A percentile compares a stretch with the other conserved stretches of the same genome.
Evolutionary conservation across 1,284 basidiomycete species (phyloP).

Genomic region (Rhodofomes roseus): DNA sequence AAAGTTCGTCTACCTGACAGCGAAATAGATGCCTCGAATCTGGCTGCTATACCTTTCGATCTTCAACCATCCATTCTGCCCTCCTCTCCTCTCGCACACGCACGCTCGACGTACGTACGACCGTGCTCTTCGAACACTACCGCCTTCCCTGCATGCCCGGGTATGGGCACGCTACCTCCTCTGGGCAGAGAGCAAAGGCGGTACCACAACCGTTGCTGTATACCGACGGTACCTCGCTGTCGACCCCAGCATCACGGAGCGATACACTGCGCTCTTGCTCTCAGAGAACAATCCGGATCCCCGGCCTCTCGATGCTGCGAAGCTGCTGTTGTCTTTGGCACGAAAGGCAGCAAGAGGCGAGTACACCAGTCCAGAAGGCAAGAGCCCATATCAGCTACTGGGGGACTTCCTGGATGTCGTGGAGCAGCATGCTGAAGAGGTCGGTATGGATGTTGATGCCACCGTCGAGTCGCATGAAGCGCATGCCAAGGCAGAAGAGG

Average conservation of each 20-base stretch:
- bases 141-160: slow-evolving; percentile 90
- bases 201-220: slow-evolving; percentile 81
- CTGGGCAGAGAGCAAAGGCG: slow-evolving; percentile 87
- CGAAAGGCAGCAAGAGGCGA: slow-evolving; percentile 80
- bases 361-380: slow-evolving; percentile 88
- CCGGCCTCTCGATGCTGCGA: slow-evolving; percentile 92
- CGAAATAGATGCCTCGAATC: slow-evolving; percentile 77
- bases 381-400: slow-evolving; percentile 93
- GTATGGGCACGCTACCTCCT: slow-evolving; percentile 95
- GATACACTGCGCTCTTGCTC: slow-evolving; percentile 78
- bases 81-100: slow-evolving; percentile 78
- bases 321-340: slow-evolving; percentile 82
- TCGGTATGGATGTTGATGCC: slow-evolving; percentile 86
- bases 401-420: slow-evolving; percentile 92
- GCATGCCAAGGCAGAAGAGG: slow-evolving; percentile 32
- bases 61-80: slow-evolving; percentile 89
- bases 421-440: slow-evolving; percentile 88
- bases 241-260: slow-evolving; percentile 84
- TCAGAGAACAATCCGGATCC: slow-evolving; percentile 60
- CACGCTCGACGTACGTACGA: slow-evolving; percentile 95
- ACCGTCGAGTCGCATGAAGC: slow-evolving; percentile 50
- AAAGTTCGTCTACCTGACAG: slow-evolving; percentile 7
- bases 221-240: slow-evolving; percentile 89
- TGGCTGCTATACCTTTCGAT: slow-evolving; percentile 94
- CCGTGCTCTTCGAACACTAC: slow-evolving; percentile 89